Evolutionary conservation across 345 rosid species (phyloP).

Genomic region (Lumnitzera littorea): DNA sequence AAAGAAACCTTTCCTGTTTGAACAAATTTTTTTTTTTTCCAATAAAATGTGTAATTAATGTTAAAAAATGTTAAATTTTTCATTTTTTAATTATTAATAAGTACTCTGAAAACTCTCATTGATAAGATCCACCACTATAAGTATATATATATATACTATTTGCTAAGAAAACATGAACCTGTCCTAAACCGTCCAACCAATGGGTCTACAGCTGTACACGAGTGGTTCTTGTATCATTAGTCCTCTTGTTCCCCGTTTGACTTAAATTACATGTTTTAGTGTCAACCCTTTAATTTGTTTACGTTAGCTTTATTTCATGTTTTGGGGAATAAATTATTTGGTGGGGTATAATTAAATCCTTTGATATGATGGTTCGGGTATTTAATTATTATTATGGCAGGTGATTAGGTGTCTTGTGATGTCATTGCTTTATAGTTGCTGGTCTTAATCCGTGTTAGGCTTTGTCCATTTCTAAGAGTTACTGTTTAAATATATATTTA

Average conservation of each 20-base stretch:
- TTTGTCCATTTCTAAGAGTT: neutral
- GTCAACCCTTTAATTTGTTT: conserved; percentile 17
- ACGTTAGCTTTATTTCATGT: conserved; percentile 3
- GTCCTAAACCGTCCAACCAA: conserved; percentile 33
- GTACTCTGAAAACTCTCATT: too few relatives aligned
- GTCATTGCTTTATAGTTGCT: conserved; percentile 4
- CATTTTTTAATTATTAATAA: too few relatives aligned
- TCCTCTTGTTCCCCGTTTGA: conserved; percentile 27
- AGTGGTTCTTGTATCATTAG: neutral
- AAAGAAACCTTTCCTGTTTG: too few relatives aligned
- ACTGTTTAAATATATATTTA: neutral
- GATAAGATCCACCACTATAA: too few relatives aligned
- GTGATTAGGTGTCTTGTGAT: neutral
- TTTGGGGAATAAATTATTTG: neutral
- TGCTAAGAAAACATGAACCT: neutral
- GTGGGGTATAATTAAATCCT: conserved; percentile 22
- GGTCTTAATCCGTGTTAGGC: conserved; percentile 24
- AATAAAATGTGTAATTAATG: too few relatives aligned
- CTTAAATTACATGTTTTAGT: conserved; percentile 17
- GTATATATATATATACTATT: too few relatives aligned
- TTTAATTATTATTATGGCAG: neutral
- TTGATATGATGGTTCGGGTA: conserved; percentile 8
- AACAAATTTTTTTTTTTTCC: too few relatives aligned
- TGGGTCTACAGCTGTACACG: conserved; percentile 21
- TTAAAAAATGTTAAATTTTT: too few relatives aligned